Evolutionary conservation across 495 filamentous ascomycete species (phyloP).

Genomic region (Trichoderma parareesei): DNA sequence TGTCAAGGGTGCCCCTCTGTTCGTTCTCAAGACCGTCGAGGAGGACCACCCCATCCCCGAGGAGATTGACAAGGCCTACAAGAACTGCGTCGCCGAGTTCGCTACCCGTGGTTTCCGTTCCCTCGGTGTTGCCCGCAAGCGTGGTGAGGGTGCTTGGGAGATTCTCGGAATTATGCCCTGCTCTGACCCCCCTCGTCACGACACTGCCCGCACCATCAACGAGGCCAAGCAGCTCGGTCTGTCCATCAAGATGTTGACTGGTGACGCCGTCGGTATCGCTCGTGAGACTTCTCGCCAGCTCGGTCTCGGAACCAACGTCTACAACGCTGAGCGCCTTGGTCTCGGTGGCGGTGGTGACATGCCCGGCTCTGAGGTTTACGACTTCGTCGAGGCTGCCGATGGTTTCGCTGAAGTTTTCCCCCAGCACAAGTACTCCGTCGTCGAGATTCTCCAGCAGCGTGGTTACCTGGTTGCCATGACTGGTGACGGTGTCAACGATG

Average conservation of each 20-base stretch:
- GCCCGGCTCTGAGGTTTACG: slow-evolving; percentile 85
- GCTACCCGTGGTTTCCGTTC: slow-evolving; percentile 87
- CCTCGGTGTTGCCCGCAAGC: slow-evolving; percentile 83
- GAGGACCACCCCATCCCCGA: slow-evolving; percentile 69
- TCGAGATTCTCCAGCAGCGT: slow-evolving; percentile 93
- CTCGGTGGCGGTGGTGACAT: slow-evolving; percentile 78
- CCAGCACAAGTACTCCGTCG: slow-evolving; percentile 96
- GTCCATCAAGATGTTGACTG: slow-evolving; percentile 94
- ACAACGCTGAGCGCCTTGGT: slow-evolving; percentile 84
- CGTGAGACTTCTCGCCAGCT: slow-evolving; percentile 84
- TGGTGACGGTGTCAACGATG: slow-evolving; percentile 96
- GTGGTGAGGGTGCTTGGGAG: slow-evolving; percentile 68
- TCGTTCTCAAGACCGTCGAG: slow-evolving; percentile 75
- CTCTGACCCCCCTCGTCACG: slow-evolving; percentile 83
- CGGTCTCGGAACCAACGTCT: slow-evolving; percentile 87
- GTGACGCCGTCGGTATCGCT: slow-evolving; percentile 89
- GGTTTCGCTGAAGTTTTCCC: slow-evolving; percentile 95
- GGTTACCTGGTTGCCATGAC: slow-evolving; percentile 97
- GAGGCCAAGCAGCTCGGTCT: slow-evolving; percentile 84
- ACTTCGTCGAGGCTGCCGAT: slow-evolving; percentile 92
- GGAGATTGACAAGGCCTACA: slow-evolving; percentile 69
- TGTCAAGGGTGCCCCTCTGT: slow-evolving; percentile 84
- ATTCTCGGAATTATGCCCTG: slow-evolving; percentile 93
- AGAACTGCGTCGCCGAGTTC: slow-evolving; percentile 85
- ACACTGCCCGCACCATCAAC: slow-evolving; percentile 81